Percentiles rank a stretch among this genome's conserved stretches.
These are phyloP conservation scores for Mallotus japonicus DNA, from an alignment of 441 rosid species.

Conservation along the genomic window DNA sequence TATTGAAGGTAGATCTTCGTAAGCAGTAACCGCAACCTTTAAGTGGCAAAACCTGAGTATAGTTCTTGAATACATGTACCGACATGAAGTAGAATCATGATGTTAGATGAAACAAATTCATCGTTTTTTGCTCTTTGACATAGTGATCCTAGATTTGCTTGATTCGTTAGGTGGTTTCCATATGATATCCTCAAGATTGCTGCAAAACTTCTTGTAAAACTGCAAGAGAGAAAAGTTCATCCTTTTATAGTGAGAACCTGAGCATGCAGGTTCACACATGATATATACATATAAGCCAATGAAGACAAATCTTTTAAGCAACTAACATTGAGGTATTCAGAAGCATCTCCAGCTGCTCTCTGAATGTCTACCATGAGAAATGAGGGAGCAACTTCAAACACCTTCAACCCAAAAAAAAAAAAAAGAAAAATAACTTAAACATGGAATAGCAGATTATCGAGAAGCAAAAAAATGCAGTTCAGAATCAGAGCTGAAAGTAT, in stretches of 20 bases:
- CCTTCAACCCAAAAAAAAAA: conserved; percentile 35
- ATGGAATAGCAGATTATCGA: not conserved
- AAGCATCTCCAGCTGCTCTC: conserved; percentile 79
- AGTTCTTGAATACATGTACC: not conserved
- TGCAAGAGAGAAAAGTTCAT: conserved; percentile 32
- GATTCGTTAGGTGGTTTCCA: conserved; percentile 80
- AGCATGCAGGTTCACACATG: not conserved
- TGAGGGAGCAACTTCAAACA: conserved; percentile 89
- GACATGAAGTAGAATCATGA: not conserved
- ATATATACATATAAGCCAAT: not conserved
- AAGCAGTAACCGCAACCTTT: not conserved
- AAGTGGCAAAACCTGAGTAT: not conserved
- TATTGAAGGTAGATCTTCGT: no score
- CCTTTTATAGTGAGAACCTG: not conserved
- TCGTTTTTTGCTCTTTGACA: conserved; percentile 64
- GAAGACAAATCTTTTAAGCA: not conserved
- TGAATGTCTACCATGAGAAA: conserved; percentile 84
- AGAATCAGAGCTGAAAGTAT: conserved; percentile 25
- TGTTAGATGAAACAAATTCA: conserved; percentile 24
- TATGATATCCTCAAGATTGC: conserved; percentile 86
- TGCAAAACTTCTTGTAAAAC: conserved; percentile 81
- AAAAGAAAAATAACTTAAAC: not conserved
- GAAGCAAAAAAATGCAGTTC: not conserved
- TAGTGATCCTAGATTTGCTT: conserved; percentile 48
- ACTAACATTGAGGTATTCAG: conserved; percentile 75